phyloP scores from a whole-genome alignment of 768 basidiomycete species.

The Lactifluus echinatus region DNA sequence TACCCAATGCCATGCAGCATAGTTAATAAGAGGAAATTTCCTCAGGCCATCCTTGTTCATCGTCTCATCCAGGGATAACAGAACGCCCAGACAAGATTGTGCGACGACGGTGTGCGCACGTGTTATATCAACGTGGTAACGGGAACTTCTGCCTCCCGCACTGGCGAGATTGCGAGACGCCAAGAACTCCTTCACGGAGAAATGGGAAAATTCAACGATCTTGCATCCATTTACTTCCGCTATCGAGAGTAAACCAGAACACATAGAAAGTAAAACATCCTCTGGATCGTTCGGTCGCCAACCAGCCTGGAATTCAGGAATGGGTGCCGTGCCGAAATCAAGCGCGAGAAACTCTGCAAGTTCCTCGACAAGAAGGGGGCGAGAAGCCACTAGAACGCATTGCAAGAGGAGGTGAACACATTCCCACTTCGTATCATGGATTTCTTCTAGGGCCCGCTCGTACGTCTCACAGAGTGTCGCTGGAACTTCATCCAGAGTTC shows the following conservation, averaged over 20 bases:
- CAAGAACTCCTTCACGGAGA: not conserved
- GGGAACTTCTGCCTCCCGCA: not conserved
- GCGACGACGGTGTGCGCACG: not conserved
- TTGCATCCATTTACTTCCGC: not conserved
- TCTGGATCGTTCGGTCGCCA: not conserved
- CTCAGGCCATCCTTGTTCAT: not conserved
- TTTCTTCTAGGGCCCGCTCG: too few species aligned
- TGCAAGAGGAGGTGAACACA: too few species aligned
- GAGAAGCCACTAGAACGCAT: too few species aligned
- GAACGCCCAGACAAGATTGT: not conserved
- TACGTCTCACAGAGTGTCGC: too few species aligned
- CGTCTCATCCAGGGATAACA: not conserved
- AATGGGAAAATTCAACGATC: not conserved
- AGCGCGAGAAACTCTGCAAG: too few species aligned
- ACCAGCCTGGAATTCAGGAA: not conserved
- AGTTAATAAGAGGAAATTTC: not conserved
- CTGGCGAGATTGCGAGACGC: not conserved
- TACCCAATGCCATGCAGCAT: not conserved
- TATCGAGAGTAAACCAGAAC: not conserved
- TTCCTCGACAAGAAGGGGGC: too few species aligned
- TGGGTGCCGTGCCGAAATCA: not conserved
- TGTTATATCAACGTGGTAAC: not conserved
- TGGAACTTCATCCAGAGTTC: too few species aligned
- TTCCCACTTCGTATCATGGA: too few species aligned
- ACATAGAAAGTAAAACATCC: not conserved